A percentile compares a stretch with the other conserved stretches of the same genome.
These are phyloP conservation scores for Aeschynomene evenia DNA, from an alignment of 306 rosid genomes.

Conservation along the genomic window DNA sequence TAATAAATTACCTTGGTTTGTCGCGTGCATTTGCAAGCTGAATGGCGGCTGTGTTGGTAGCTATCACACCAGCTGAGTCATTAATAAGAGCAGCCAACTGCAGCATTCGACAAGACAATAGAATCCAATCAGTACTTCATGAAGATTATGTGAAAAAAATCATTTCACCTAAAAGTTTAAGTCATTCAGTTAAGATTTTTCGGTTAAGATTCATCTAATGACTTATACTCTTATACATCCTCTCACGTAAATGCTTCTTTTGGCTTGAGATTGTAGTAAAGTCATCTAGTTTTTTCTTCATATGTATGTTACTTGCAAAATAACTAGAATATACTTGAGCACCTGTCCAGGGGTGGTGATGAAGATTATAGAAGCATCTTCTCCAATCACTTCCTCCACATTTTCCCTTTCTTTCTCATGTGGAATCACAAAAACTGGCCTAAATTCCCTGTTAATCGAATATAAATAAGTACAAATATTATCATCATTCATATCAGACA, in stretches of 20 bases:
- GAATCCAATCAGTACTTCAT: slow-evolving; percentile 6
- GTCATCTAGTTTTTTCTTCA: background rate
- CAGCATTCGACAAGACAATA: slow-evolving; percentile 26
- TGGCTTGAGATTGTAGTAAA: background rate
- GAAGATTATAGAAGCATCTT: slow-evolving; percentile 73
- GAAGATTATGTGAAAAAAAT: no score
- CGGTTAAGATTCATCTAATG: background rate
- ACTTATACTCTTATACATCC: background rate
- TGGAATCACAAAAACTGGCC: slow-evolving; percentile 88
- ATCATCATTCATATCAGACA: slow-evolving; percentile 4
- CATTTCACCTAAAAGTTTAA: no score
- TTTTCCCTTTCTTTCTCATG: slow-evolving; percentile 88
- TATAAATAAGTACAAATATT: background rate
- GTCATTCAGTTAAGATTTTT: no score
- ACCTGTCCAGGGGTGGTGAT: slow-evolving; percentile 97
- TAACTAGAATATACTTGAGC: slow-evolving; percentile 3
- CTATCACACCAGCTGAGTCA: slow-evolving; percentile 75
- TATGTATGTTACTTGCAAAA: slow-evolving; percentile 13
- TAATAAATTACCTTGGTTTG: slow-evolving; percentile 60
- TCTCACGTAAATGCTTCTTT: background rate
- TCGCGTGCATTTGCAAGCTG: slow-evolving; percentile 74
- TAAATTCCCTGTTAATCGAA: slow-evolving; percentile 53
- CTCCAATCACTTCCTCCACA: slow-evolving; percentile 60
- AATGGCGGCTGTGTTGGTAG: slow-evolving; percentile 84
- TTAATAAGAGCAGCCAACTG: slow-evolving; percentile 83